Base-by-base conservation (phyloP, 805 yeast genomes). In the Yamadazyma akitaensis region DNA sequence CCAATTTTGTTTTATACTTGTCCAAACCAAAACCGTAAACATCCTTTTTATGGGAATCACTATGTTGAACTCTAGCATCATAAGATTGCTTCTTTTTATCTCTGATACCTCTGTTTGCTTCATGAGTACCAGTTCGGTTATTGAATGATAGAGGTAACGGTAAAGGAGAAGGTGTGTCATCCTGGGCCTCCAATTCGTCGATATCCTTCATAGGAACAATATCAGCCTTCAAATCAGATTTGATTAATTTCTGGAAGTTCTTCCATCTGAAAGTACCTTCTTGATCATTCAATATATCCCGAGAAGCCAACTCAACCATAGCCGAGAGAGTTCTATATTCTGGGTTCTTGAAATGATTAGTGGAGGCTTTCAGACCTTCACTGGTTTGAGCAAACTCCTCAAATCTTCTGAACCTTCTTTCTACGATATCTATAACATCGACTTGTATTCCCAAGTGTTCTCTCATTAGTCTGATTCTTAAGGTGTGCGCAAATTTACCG, bases 371-470 rank as follows among this genome's bases (percentile, higher is more conserved):
- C 37, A 66, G 26, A 2, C 83, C 84, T 11, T 62, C 60, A 1
- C 54, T 42, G 0, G 79, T 63, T 14, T 54, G 56, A 1, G 82
- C 80, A 57, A 71, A 69, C 5, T 62, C 61, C 49, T 78, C 81
- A 50, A 79, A 71, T 41, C 70, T 67, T 14, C 64, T 59, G 45
- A 87, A 84, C 54, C 86, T 75, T 54, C 91, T 74, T 59, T 90
- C 97, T 28, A 89, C 85, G 37, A 85, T 65, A 47, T 91, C 97
- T 21, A 90, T 65, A 13, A 84, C 71, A 64, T 91, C 97, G 37
- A 90, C 94, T 63, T 90, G 95, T 44, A 96, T 84, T 21, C 99
- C 99, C 21, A 94, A 62, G 67, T 94, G 99, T 61, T 94, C 99
- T 53, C 99, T 79, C 99, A 94, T 94, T 42, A 95, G 73, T 51